Base-by-base conservation (phyloP, 2,329 filamentous ascomycete genomes). In the Alternaria solani region DNA sequence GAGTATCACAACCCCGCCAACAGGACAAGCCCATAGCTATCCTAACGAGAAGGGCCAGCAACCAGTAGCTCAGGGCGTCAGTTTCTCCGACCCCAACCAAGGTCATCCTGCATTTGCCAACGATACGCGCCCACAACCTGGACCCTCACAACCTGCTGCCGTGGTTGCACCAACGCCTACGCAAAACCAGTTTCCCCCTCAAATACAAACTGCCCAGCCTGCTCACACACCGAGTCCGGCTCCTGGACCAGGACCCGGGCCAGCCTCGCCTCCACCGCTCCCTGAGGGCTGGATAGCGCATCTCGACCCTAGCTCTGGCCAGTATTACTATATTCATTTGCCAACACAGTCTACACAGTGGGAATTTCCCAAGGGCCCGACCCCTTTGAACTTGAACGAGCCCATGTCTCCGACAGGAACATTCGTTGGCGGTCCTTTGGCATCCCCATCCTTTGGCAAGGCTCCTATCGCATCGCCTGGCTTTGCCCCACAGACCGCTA, bases 201-300 rank as follows among this genome's bases (percentile, higher is more conserved):
- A 71, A 36, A 59, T 62, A 25, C 72, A 74, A 59, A 64, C 68
- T 47, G 46, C 66, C 36, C 68, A 65, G 41, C 62, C 67, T 53
- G 42, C 64, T 25, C 73, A 77, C 58, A 79, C 75, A 54, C 82
- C 74, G 63, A 75, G 85, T 74, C 75, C 79, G 60, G 81, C 64
- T 55, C 81, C 86, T 26, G 87, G 89, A 1, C 92, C 92, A 54
- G 82, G 67, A 47, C 81, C 87, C 25, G 87, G 90, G 1, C 92
- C 92, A 30, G 88, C 90, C 26, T 96, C 93, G 16, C 95, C 95
- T 32, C 95, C 95, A 23, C 95, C 94, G 2, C 85, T 99, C 16
- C 95, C 95, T 6, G 95, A 99, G 81, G 95, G 95, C 34, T 99
- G 95, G 95, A 98, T 99, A 73, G 93, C 95, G 20, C 95, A 98